Evolutionary conservation across 2,329 filamentous ascomycete genomes (phyloP).

Genomic region (Xenoacremonium recifei): DNA sequence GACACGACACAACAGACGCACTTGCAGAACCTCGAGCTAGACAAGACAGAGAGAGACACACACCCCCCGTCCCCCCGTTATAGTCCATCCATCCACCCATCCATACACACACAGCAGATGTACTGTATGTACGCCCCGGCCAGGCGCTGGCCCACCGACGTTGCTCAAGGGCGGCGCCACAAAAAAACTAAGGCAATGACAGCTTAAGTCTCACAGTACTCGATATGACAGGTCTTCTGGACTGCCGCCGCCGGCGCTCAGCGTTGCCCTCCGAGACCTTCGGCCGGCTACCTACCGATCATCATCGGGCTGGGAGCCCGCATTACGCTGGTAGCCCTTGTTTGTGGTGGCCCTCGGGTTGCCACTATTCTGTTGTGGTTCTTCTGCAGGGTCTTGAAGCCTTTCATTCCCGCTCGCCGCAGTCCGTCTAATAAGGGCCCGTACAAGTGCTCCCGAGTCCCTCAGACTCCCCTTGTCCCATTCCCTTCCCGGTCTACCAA

Average conservation of each 20-base stretch:
- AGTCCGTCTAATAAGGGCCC: neutral
- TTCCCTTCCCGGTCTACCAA: constrained; percentile 17
- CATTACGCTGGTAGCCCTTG: constrained; percentile 19
- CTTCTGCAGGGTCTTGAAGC: neutral
- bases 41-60: neutral
- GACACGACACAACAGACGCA: neutral
- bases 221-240: constrained; percentile 36
- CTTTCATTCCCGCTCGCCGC: neutral
- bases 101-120: neutral
- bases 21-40: neutral
- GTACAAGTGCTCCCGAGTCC: constrained; percentile 11
- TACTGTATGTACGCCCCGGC: constrained; percentile 14
- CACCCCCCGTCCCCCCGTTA: too few relatives aligned
- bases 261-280: constrained; percentile 23
- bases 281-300: constrained; percentile 26
- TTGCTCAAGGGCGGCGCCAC: constrained; percentile 23
- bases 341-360: constrained; percentile 15
- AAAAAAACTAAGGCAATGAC: constrained; percentile 22
- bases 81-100: too few relatives aligned
- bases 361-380: constrained; percentile 9
- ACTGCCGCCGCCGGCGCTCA: constrained; percentile 19
- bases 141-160: constrained; percentile 18
- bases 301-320: constrained; percentile 19
- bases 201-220: constrained; percentile 28
- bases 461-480: constrained; percentile 16